These are phyloP conservation scores for Pinus albicaulis DNA, from an alignment of 75 land plant species.

Conservation along the genomic window DNA sequence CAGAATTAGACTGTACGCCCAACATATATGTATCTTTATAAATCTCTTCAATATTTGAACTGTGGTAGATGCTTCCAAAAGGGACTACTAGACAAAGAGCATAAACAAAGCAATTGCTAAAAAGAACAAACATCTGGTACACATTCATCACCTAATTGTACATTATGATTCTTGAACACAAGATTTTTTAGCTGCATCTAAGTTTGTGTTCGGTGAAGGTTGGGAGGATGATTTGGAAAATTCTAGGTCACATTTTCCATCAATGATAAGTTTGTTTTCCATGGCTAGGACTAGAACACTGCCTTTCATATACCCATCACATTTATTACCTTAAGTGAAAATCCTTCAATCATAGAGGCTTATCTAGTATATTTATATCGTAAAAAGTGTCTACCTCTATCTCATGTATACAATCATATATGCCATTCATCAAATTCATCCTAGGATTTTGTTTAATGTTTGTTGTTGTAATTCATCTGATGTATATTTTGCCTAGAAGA, in stretches of 20 bases:
- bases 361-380: neutral
- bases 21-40: too few species aligned
- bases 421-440: too few species aligned
- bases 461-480: too few species aligned
- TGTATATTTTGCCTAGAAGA: too few species aligned
- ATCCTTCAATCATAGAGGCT: neutral
- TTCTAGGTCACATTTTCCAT: neutral
- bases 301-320: neutral
- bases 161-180: neutral
- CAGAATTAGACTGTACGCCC: too few species aligned
- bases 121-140: too few species aligned
- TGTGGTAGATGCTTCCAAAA: too few species aligned
- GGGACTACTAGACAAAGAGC: too few species aligned
- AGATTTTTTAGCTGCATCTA: neutral
- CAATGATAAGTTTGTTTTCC: neutral
- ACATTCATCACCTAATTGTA: neutral
- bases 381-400: neutral
- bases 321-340: neutral
- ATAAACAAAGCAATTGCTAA: too few species aligned
- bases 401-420: too few species aligned
- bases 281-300: neutral
- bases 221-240: neutral
- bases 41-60: too few species aligned
- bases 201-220: neutral
- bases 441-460: too few species aligned